phyloP scores from a whole-genome alignment of 2,329 filamentous ascomycete species.

The Thielaviopsis euricoi region DNA sequence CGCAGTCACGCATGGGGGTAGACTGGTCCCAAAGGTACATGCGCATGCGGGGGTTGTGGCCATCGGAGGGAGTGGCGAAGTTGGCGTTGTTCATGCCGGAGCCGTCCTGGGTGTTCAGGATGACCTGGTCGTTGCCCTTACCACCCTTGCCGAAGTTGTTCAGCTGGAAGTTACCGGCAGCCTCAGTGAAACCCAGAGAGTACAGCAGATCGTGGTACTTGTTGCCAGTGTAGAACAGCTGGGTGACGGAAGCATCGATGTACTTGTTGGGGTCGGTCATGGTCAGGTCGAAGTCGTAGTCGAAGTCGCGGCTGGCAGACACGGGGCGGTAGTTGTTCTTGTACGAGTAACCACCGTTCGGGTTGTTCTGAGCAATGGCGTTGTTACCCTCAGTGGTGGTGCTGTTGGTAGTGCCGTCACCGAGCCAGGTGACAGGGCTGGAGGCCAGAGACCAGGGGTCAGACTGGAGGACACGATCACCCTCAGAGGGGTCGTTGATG shows the following conservation, averaged over 20 bases:
- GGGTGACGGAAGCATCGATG: slow-evolving; percentile 36
- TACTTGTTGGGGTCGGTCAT: slow-evolving; percentile 25
- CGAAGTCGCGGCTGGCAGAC: slow-evolving; percentile 26
- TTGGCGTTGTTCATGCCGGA: slow-evolving; percentile 38
- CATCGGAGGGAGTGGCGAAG: slow-evolving; percentile 38
- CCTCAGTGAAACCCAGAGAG: slow-evolving; percentile 38
- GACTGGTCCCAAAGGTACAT: slow-evolving; percentile 40
- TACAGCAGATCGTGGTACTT: slow-evolving; percentile 43
- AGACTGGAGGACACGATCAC: slow-evolving; percentile 24
- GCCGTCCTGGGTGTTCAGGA: slow-evolving; percentile 40
- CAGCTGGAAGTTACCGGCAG: slow-evolving; percentile 41
- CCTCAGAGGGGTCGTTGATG: slow-evolving; percentile 35
- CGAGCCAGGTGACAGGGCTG: slow-evolving; percentile 38
- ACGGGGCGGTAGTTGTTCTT: slow-evolving; percentile 29
- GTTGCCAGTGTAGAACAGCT: slow-evolving; percentile 46
- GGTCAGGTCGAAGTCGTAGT: slow-evolving; percentile 25
- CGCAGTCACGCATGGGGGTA: slow-evolving; percentile 32
- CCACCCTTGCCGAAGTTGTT: slow-evolving; percentile 40
- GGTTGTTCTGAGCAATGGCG: slow-evolving; percentile 36
- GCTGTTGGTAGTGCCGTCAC: slow-evolving; percentile 29
- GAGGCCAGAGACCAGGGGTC: slow-evolving; percentile 31
- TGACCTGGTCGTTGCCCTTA: slow-evolving; percentile 32
- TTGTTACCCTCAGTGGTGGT: slow-evolving; percentile 43
- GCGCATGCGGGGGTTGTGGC: slow-evolving; percentile 34
- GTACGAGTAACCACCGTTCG: slow-evolving; percentile 23